Evolutionary conservation across 495 filamentous ascomycete genomes (phyloP), one percentile per base, ranked within the genome.

Genomic region (Platismatia glauca): DNA sequence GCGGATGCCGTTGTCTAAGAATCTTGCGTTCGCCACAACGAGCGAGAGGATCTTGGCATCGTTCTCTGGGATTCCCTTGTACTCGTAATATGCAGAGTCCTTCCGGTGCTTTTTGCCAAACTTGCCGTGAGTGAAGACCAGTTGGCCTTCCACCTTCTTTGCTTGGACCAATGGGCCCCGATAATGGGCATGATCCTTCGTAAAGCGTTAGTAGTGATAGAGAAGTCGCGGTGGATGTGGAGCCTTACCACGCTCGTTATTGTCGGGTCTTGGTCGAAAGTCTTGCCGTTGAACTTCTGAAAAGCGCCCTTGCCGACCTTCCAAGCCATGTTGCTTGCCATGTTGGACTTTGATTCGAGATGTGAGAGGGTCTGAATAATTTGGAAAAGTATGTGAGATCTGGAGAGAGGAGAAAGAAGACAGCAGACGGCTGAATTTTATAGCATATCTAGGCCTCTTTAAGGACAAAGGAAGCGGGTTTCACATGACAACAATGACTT

Each of bases 1-100:
- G 37, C 8, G 12, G 39, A 57, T 9, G 31, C 83, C 91, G 63
- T 58, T 59, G 73, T 98, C 94, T 43, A 95, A 82, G 29, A 79
- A 75, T 73, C 95, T 94, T 34, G 94, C 92, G 61, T 86, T 79
- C 64, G 84, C 78, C 68, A 93, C 90, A 66, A 95, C 88, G 53
- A 84, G 84, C 46, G 84, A 89, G 53, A 98, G 83, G 69, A 95
- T 81, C 59, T 86, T 79, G 67, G 79, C 82, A 73, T 98, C 95
- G 63, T 94, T 84, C 8, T 84, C 74, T 11, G 91, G 91, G 58
- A 97, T 80, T 27, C 87, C 88, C 8, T 79, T 78, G 0, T 88
- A 88, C 27, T 86, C 71, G 48, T 57, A 64, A 33, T 64, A 67
- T 9, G 27, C 61, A n/a, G 35, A 38, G 48, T 64, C 55, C 2